Evolutionary conservation across 768 basidiomycete genomes (phyloP).

Genomic region (Tylopilus plumbeoviolaceoides): DNA sequence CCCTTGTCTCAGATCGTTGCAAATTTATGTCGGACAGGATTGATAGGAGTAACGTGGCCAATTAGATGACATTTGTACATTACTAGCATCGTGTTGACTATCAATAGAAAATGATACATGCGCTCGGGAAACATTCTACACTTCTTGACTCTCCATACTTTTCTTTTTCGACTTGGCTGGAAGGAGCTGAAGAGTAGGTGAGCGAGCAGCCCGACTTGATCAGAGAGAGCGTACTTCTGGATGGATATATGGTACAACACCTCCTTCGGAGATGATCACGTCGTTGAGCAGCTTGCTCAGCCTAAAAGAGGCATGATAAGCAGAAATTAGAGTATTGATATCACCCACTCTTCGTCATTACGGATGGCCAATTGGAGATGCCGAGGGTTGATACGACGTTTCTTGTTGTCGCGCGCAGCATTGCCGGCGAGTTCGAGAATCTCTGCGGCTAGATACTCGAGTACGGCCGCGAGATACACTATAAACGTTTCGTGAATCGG

Average conservation of each 20-base stretch:
- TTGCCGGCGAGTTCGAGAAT: conserved; percentile 61
- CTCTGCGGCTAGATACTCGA: conserved; percentile 60
- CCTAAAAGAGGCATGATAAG: conserved; percentile 12
- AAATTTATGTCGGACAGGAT: background rate
- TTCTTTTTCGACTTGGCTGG: conserved; percentile 31
- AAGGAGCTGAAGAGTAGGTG: conserved; percentile 20
- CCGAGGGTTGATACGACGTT: conserved; percentile 61
- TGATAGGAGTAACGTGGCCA: background rate
- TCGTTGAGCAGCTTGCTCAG: conserved; percentile 39
- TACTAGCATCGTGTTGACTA: too few species aligned
- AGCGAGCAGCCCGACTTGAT: background rate
- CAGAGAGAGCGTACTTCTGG: conserved; percentile 34
- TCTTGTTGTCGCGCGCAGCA: conserved; percentile 53
- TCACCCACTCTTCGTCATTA: conserved; percentile 49
- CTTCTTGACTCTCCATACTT: conserved; percentile 31
- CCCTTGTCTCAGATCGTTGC: background rate
- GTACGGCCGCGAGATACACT: conserved; percentile 60
- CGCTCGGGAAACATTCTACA: conserved; percentile 12
- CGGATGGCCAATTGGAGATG: conserved; percentile 65
- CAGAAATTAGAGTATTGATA: background rate
- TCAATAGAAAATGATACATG: too few species aligned
- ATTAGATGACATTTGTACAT: too few species aligned
- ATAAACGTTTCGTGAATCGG: background rate
- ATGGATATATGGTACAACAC: conserved; percentile 51
- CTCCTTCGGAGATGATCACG: conserved; percentile 63